phyloP scores from a whole-genome alignment of 129 eudicot species.

The Saussurea involucrata region DNA sequence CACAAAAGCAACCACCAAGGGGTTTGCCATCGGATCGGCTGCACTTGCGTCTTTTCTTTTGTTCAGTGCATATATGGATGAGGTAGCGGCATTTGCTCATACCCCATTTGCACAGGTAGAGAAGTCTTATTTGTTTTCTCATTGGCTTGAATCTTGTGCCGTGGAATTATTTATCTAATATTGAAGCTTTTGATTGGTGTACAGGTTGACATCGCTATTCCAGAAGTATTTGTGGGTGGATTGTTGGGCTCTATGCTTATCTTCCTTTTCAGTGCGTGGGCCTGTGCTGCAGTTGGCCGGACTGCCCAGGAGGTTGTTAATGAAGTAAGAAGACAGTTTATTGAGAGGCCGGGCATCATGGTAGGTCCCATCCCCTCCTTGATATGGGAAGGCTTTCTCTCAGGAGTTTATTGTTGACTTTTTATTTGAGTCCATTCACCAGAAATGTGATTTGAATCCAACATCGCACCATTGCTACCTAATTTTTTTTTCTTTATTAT shows the following conservation, averaged over 20 bases:
- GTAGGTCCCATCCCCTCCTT: slow-evolving; percentile 33
- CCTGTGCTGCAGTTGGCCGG: slow-evolving; percentile 95
- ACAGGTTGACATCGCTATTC: slow-evolving; percentile 97
- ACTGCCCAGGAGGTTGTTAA: slow-evolving; percentile 98
- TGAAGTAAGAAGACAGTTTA: slow-evolving; percentile 98
- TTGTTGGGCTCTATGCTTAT: slow-evolving; percentile 96
- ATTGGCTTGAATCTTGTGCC: slow-evolving; percentile 7
- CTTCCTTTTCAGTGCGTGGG: slow-evolving; percentile 96
- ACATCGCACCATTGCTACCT: background rate
- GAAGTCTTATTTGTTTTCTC: background rate
- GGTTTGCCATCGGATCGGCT: slow-evolving; percentile 98
- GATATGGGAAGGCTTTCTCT: background rate
- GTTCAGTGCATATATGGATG: slow-evolving; percentile 99
- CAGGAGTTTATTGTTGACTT: slow-evolving; percentile 3
- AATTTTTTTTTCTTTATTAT: background rate
- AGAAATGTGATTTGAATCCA: background rate
- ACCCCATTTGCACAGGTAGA: slow-evolving; percentile 69
- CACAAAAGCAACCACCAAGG: slow-evolving; percentile 97
- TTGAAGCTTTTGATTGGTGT: slow-evolving; percentile 9
- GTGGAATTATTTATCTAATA: background rate
- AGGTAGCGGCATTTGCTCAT: slow-evolving; percentile 80
- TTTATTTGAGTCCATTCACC: background rate
- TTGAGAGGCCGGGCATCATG: slow-evolving; percentile 98
- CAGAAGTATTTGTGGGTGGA: slow-evolving; percentile 97
- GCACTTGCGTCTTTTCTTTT: slow-evolving; percentile 98